A percentile compares a stretch with the other conserved stretches of the same genome.
These are phyloP conservation scores for Penicillium glabrum DNA, from an alignment of 2,329 filamentous ascomycete genomes.

Conservation along the genomic window DNA sequence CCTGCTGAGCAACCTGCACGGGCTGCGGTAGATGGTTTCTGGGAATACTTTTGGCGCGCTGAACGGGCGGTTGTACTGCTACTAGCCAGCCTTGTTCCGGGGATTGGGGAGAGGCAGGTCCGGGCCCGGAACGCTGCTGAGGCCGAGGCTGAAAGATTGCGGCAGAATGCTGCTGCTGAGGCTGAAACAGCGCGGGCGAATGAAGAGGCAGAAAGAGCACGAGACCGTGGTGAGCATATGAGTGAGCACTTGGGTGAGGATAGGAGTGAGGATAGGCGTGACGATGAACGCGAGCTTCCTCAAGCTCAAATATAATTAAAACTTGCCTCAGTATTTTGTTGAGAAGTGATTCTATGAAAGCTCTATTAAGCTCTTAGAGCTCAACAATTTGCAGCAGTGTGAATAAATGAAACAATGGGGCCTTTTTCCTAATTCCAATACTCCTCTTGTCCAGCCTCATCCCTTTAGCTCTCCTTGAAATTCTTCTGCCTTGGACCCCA, in stretches of 20 bases:
- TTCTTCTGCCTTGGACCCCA: too few relatives aligned
- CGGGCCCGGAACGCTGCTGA: constrained; percentile 55
- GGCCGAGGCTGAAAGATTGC: constrained; percentile 29
- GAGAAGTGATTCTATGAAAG: too few relatives aligned
- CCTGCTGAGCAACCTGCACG: constrained; percentile 20
- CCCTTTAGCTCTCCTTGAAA: too few relatives aligned
- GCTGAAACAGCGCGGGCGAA: constrained; percentile 10
- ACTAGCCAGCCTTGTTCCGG: constrained; percentile 61
- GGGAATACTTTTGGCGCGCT: constrained; percentile 41
- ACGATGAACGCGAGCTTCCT: too few relatives aligned
- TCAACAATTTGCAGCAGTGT: too few relatives aligned
- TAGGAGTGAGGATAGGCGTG: too few relatives aligned
- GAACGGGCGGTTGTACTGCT: constrained; percentile 63
- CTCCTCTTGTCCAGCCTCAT: too few relatives aligned
- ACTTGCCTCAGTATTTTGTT: too few relatives aligned
- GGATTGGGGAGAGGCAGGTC: constrained; percentile 62
- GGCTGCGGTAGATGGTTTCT: neutral
- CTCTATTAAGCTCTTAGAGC: too few relatives aligned
- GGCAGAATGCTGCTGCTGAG: constrained; percentile 8
- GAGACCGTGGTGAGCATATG: neutral
- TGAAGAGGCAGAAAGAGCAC: constrained; percentile 1
- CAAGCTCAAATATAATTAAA: too few relatives aligned
- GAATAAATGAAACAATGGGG: too few relatives aligned
- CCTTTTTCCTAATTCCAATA: too few relatives aligned
- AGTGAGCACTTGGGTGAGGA: neutral